phyloP scores from a whole-genome alignment of 768 basidiomycete species.

The Phanerochaete carnosa region DNA sequence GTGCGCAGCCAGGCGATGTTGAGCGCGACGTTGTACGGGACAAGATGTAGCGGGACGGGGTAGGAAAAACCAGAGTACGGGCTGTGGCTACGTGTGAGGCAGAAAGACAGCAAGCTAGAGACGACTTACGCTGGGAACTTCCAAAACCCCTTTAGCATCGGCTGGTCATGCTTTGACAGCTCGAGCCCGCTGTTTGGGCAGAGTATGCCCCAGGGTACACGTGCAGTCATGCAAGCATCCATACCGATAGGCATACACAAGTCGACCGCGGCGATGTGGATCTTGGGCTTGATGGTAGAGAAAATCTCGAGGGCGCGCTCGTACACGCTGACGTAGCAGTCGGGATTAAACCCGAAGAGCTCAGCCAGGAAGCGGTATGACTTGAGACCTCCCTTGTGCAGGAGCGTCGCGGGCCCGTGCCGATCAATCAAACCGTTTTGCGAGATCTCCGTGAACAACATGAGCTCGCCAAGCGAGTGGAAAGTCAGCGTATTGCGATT shows the following conservation, averaged over 20 bases:
- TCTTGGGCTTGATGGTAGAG: slow-evolving; percentile 1
- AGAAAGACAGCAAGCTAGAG: not conserved
- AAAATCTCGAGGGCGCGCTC: slow-evolving; percentile 8
- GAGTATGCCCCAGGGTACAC: slow-evolving; percentile 8
- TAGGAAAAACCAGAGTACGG: slow-evolving; percentile 11
- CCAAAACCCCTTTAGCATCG: slow-evolving; percentile 13
- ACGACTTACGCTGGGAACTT: slow-evolving; percentile 13
- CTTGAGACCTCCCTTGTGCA: slow-evolving; percentile 6
- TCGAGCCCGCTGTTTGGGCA: slow-evolving; percentile 14
- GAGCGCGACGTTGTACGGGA: slow-evolving; percentile 12
- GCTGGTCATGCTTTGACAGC: slow-evolving; percentile 9
- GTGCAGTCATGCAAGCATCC: slow-evolving; percentile 10
- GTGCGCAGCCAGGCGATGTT: slow-evolving; percentile 6
- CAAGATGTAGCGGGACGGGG: slow-evolving; percentile 8
- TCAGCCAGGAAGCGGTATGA: slow-evolving; percentile 12
- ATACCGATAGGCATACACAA: slow-evolving; percentile 10
- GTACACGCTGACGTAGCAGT: slow-evolving; percentile 8
- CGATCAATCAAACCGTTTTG: slow-evolving; percentile 11
- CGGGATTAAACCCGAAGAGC: slow-evolving; percentile 14
- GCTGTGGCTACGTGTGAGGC: not conserved
- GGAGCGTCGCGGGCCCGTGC: slow-evolving; percentile 7
- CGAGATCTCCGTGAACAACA: slow-evolving; percentile 11
- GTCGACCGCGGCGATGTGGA: slow-evolving; percentile 11
- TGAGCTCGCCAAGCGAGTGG: slow-evolving; percentile 12
- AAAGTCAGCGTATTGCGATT: slow-evolving; percentile 7